Base-by-base conservation (phyloP, 495 filamentous ascomycete species). In the Neurospora sp. region DNA sequence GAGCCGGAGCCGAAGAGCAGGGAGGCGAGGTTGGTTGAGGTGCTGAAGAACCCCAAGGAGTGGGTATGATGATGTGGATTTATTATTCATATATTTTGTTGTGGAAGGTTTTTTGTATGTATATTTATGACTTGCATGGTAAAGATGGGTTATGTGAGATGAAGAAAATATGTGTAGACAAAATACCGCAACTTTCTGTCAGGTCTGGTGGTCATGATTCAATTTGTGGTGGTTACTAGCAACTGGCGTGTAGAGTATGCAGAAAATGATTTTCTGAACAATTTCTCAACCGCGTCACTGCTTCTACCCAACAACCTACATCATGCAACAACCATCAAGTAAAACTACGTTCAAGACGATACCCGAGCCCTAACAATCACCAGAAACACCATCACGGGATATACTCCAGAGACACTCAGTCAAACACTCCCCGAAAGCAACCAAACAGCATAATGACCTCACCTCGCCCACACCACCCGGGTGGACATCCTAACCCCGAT, bases 11-110 rank as follows among this genome's bases (percentile, higher is more conserved):
- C 88, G 81, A 90, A 87, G 74, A 94, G 89, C 77, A 83, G 90
- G 74, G 92, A 95, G 82, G 89, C 92, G 79, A 83, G 89, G 75
- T 83, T 98, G 69, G 84, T 97, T 59, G 90, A 94, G 75, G 92
- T 99, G 73, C 82, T 99, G 77, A 90, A 88, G 84, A 88, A 92
- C 76, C 96, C 96, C 8, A 89, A 89, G 76, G 93, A 98, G 73
- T 99, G 96, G 96, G 93, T 96, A 73, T 97, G 54, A 62, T 62
- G 54, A 62, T 62, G 28, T 86, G 71, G 71, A 2, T 54, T 15
- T 54, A 1, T 28, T 28, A 28, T 3, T 3, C 10, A 3, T 21
- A n/a, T 39, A 5, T 28, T 45, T 13, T 31, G 59, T 36, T 45
- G 48, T 2, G 34, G 36, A 70, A 2, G n/a, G 39, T 17, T 75